Base-by-base conservation (phyloP, 352 stramenopile genomes). In the Albugo laibachii region DNA sequence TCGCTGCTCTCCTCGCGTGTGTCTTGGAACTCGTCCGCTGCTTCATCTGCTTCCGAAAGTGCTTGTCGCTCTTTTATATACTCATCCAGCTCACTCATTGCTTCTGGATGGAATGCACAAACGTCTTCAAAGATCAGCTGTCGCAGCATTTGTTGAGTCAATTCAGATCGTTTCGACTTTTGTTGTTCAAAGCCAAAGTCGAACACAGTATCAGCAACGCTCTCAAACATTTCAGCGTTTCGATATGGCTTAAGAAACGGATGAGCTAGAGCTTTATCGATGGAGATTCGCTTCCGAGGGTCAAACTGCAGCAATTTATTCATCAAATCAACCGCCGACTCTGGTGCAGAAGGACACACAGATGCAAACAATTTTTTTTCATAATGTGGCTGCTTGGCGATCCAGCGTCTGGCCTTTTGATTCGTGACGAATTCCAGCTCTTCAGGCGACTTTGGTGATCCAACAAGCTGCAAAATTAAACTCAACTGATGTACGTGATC, bases 401-500 rank as follows among this genome's bases (percentile, higher is more conserved):
- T 80, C 73, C 73, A 89, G 5, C 76, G 73, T 50, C 79, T 82
- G 20, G 77, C 77, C 55, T 89, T 89, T 45, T 63, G 58, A 45
- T 89, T 89, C 2, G 77, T 85, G 54, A 89, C 63, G 40, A 89
- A 89, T 8, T 60, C 77, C 54, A 86, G 70, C 19, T 83, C 73
- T 14, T 80, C 58, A 1, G 39, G 43, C 3, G 64, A 52, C 11
- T 61, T 44, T 14, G 73, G 77, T 41, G 63, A 82, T 2, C 77
- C 77, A 11, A 89, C 69, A 5, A 82, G 52, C 40, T 84, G 69
- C 24, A 83, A 44, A 45, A 89, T 86, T 37, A 89, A 53, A 53
- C 95, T 96, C 24, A 98, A 62, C 49, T 89, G 77, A 45, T 89
- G 77, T 19, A 89, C 73, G 53, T 89, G 74, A 47, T 89, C 77